A percentile compares a stretch with the other conserved stretches of the same genome.
These are phyloP conservation scores for Monsonia emarginata DNA, from an alignment of 441 rosid species.

Conservation along the genomic window DNA sequence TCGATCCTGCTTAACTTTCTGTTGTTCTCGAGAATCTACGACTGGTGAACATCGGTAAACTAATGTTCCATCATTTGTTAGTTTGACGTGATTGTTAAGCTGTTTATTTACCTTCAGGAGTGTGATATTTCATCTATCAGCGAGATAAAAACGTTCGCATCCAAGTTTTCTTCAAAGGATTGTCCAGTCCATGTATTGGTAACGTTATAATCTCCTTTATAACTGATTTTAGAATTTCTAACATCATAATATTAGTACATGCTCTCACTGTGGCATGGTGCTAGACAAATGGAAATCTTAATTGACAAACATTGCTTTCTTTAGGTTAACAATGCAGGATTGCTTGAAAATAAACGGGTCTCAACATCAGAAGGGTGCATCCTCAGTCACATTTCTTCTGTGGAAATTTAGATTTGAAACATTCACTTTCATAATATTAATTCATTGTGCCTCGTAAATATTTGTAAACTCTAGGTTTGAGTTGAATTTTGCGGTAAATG, in stretches of 20 bases:
- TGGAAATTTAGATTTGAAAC: neutral
- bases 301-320: conserved; percentile 6
- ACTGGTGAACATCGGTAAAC: neutral
- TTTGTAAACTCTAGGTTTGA: conserved; percentile 42
- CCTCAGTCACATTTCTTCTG: conserved; percentile 10
- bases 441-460: conserved; percentile 1
- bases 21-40: neutral
- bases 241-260: neutral
- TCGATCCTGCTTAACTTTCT: neutral
- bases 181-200: conserved; percentile 76
- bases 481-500: conserved; percentile 66
- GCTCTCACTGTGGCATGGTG: conserved; percentile 2
- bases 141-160: conserved; percentile 63
- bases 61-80: neutral
- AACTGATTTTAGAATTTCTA: neutral
- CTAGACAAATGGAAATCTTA: conserved; percentile 1
- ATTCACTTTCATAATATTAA: neutral
- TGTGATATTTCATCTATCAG: conserved; percentile 73
- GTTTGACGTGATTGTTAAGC: neutral
- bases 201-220: conserved; percentile 12
- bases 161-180: conserved; percentile 61
- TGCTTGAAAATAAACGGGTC: conserved; percentile 47
- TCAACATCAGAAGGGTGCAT: conserved; percentile 66
- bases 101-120: conserved; percentile 40
- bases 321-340: conserved; percentile 81